Evolutionary conservation across 176 grass and related monocot species (phyloP), one percentile per base, ranked within the genome.

Genomic region (Oryza longistaminata): DNA sequence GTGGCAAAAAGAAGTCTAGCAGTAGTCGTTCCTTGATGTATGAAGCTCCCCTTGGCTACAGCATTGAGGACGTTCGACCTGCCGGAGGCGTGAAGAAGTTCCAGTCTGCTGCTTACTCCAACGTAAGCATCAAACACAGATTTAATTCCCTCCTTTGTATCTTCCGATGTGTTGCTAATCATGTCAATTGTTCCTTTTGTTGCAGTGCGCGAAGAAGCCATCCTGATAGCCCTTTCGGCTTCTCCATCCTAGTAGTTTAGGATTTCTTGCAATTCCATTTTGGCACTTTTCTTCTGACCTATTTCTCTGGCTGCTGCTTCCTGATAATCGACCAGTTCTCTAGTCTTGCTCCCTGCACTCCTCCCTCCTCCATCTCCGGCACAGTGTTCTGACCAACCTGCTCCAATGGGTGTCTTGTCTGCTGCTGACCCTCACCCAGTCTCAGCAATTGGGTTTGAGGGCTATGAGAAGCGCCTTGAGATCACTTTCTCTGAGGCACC

Each of bases 1-100:
- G 83, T 82, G 92, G 92, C 26, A 94, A 90, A 11, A 90, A 88
- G 11, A 74, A 85, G 67, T 91, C 89, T 86, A 91, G 89, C 82
- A 94, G 92, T 91, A 93, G 86, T 93, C 52, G 89, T 75, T 94
- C 89, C 81, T 86, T 91, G 64, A 86, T 89, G 86, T 94, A 94
- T 65, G 92, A 94, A 87, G 89, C 89, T 71, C 92, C 92, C 83
- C 92, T 94, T 17, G 92, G 84, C n/a, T 94, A 94, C 87, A 89
- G 86, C 86, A 91, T 91, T 87, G 92, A 94, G 84, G 92, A 94
- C 76, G 83, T 94, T 82, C 92, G 92, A 94, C 92, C 92, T 37
- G 86, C 89, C 22, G 92, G 92, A 81, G 92, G 86, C 12, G 87
- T 78, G 25, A 91, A 87, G 92, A 94, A 94, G 71, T 94, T 91